Evolutionary conservation across 192 early-diverging fungal species (phyloP), one percentile per base, ranked within the genome.

Genomic region (Coemansia sp.): DNA sequence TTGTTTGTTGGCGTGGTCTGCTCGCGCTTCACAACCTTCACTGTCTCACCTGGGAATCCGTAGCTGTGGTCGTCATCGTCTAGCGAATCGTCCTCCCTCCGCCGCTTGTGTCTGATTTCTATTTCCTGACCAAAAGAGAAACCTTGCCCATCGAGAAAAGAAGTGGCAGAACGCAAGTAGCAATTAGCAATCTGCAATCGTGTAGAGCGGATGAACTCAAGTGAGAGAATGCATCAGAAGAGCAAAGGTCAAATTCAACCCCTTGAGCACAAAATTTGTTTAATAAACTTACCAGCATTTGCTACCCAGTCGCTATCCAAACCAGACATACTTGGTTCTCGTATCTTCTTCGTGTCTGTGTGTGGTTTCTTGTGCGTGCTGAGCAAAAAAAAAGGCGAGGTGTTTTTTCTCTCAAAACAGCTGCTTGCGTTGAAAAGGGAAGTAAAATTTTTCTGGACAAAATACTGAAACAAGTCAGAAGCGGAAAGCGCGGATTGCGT

Each of bases 71-170:
- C 57, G 22, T 42, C 57, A n/a, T 14, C 40, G 2, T 33, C 57
- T 6, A 55, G 41, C 34, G 45, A 38, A 17, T 61, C 58, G 25
- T 36, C 25, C 1, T 60, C 14, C n/a, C 58, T 38, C 9, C 59
- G 38, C 29, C 66, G 66, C 53, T 61, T 60, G 34, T 27, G 59
- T 34, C 44, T 40, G 52, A 6, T 50, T 20, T 68, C 66, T 68
- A 68, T 4, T 20, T 30, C 27, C n/a, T 14, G 19, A 11, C 4
- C 27, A 54, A 31, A 20, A 0, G n/a, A n/a, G n/a, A n/a, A 11
- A 3, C 22, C 1, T 20, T 13, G 45, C 15, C 23, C 6, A 25
- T 48, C 22, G 45, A 48, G 20, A 8, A 25, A 9, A 6, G 23
- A n/a, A n/a, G n/a, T n/a, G n/a, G n/a, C n/a, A n/a, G n/a, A n/a